Evolutionary conservation across 2,329 filamentous ascomycete species (phyloP).

Genomic region (Cordyceps farinosa): DNA sequence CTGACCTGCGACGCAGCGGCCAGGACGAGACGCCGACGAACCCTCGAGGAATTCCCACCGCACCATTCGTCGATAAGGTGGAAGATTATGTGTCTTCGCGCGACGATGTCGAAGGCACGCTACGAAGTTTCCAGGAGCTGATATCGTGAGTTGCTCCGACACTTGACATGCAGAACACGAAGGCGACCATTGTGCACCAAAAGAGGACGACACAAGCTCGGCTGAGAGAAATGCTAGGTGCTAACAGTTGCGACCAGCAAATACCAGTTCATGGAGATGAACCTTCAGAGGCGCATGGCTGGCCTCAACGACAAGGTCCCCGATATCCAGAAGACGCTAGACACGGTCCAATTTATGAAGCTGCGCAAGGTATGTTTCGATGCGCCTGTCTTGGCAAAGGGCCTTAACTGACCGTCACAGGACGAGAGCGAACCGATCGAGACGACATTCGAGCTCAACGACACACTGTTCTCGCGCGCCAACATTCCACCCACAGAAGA

Average conservation of each 20-base stretch:
- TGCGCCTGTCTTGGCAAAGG: not conserved
- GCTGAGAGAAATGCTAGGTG: not conserved
- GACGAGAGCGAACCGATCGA: conserved; percentile 68
- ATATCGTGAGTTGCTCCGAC: conserved; percentile 63
- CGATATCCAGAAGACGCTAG: conserved; percentile 92
- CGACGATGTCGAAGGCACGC: conserved; percentile 73
- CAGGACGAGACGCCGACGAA: conserved; percentile 62
- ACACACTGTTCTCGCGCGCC: conserved; percentile 90
- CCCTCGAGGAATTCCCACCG: conserved; percentile 76
- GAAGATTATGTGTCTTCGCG: conserved; percentile 81
- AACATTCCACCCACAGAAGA: conserved; percentile 78
- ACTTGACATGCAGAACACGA: not conserved
- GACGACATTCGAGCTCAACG: conserved; percentile 93
- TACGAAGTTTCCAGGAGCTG: conserved; percentile 88
- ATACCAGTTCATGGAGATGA: conserved; percentile 99
- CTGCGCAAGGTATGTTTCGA: conserved; percentile 57
- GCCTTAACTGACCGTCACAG: conserved; percentile 29
- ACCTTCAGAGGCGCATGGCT: conserved; percentile 76
- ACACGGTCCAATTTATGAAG: conserved; percentile 83
- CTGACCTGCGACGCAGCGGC: conserved; percentile 22
- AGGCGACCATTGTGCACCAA: not conserved
- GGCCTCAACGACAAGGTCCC: conserved; percentile 93
- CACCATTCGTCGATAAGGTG: conserved; percentile 82
- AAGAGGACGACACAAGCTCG: not conserved
- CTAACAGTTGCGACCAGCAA: conserved; percentile 56